phyloP scores from a whole-genome alignment of 2,329 filamentous ascomycete species.

The Endothia cerciana region DNA sequence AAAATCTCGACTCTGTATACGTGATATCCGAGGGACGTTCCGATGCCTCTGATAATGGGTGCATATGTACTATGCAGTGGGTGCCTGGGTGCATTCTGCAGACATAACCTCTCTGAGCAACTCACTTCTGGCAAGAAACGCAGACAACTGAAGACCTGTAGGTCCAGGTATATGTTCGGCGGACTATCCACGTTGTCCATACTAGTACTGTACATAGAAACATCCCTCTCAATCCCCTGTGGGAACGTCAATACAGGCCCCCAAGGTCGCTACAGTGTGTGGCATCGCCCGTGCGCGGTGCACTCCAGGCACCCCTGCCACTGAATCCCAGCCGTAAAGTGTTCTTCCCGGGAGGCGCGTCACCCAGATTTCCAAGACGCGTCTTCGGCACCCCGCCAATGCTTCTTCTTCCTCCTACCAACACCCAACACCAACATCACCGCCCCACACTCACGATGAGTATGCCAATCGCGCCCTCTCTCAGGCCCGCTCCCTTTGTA shows the following conservation, averaged over 20 bases:
- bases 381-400: conserved; percentile 24
- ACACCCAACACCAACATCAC: conserved; percentile 12
- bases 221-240: neutral
- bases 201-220: neutral
- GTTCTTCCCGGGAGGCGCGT: conserved; percentile 28
- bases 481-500: neutral
- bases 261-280: neutral
- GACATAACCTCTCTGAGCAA: too few species aligned
- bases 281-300: neutral
- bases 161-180: neutral
- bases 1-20: too few species aligned
- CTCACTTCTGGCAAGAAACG: too few species aligned
- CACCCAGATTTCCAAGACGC: conserved; percentile 21
- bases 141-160: neutral
- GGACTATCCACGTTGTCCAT: too few species aligned
- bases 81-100: too few species aligned
- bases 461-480: neutral
- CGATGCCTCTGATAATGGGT: too few species aligned
- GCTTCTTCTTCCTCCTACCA: conserved; percentile 5
- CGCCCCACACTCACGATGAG: conserved; percentile 19
- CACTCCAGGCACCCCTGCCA: conserved; percentile 5
- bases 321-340: conserved; percentile 23
- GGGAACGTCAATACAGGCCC: neutral
- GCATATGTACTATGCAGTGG: too few species aligned
- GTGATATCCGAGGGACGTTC: too few species aligned